These are phyloP conservation scores for Articulospora tetracladia DNA, from an alignment of 495 filamentous ascomycete genomes.

Conservation along the genomic window DNA sequence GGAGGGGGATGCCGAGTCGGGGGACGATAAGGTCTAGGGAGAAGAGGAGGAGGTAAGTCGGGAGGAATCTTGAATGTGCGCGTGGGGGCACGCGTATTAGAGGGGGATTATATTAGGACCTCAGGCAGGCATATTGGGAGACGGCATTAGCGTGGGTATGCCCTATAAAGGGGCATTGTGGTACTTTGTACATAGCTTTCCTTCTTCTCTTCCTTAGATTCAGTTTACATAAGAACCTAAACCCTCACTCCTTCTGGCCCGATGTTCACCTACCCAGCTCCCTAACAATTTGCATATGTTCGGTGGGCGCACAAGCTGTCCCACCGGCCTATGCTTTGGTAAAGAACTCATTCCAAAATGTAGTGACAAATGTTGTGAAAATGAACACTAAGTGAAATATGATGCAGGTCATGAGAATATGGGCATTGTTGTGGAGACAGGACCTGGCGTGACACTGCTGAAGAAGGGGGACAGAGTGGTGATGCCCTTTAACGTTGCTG, in stretches of 20 bases:
- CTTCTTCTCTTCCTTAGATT: neutral
- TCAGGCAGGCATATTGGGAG: neutral
- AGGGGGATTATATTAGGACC: neutral
- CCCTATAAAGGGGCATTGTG: neutral
- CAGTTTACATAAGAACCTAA: neutral
- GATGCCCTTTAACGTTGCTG: slow-evolving; percentile 56
- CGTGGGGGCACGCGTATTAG: no score
- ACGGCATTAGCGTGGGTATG: no score
- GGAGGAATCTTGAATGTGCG: no score
- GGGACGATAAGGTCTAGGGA: no score
- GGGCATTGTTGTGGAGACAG: slow-evolving; percentile 42
- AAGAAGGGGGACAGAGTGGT: slow-evolving; percentile 53
- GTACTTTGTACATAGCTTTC: neutral
- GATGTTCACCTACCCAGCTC: no score
- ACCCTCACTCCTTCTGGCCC: no score
- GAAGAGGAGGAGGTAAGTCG: no score
- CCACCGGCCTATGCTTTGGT: slow-evolving; percentile 17
- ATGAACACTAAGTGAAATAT: no score
- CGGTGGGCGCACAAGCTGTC: slow-evolving; percentile 12
- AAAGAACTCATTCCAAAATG: no score
- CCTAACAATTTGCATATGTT: no score
- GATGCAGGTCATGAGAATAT: slow-evolving; percentile 52
- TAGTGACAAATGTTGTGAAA: no score
- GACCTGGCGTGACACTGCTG: slow-evolving; percentile 43
- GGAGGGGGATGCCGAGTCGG: no score